phyloP scores from a whole-genome alignment of 306 rosid genomes.

The Vachellia pachyceras region DNA sequence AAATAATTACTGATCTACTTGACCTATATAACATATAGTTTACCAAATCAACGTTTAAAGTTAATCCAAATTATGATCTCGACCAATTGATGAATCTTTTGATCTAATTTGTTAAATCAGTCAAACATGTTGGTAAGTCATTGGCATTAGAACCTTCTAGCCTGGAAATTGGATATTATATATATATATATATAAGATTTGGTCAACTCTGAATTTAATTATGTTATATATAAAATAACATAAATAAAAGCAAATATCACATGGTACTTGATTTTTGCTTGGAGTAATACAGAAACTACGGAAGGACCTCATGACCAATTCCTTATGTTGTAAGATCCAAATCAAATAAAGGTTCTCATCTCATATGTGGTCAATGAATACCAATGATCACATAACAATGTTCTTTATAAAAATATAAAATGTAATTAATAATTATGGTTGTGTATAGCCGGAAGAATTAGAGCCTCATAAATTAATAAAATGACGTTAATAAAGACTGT shows the following conservation, averaged over 20 bases:
- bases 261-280: neutral
- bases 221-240: neutral
- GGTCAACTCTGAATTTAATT: conserved; percentile 1
- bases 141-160: neutral
- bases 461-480: neutral
- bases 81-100: neutral
- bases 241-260: neutral
- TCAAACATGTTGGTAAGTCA: neutral
- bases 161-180: neutral
- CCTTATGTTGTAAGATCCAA: neutral
- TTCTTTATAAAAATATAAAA: too few species aligned
- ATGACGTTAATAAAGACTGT: too few species aligned
- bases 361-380: neutral
- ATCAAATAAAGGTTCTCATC: neutral
- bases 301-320: neutral
- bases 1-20: neutral
- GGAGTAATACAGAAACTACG: neutral
- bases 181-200: neutral
- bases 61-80: neutral
- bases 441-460: neutral
- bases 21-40: neutral
- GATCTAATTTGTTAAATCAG: neutral
- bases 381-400: neutral
- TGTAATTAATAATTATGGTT: neutral
- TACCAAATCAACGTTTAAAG: neutral